A percentile compares a stretch with the other conserved stretches of the same genome.
Evolutionary conservation across 345 rosid genomes (phyloP).

Genomic region (Boechera retrofracta): DNA sequence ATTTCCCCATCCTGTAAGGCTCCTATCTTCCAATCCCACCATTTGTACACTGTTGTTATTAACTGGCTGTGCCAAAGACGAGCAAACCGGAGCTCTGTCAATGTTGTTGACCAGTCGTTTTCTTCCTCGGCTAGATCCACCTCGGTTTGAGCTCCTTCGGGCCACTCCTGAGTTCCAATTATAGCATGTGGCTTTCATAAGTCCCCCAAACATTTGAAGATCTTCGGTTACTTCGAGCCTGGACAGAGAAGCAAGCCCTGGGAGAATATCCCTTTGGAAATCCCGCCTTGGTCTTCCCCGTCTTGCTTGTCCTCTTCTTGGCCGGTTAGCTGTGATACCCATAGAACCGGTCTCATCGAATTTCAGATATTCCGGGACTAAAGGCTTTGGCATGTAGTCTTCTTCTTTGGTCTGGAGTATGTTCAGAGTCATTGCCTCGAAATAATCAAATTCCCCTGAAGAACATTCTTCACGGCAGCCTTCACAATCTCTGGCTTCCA

Average conservation of each 20-base stretch:
- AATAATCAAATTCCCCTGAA: slow-evolving; percentile 69
- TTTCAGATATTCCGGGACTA: slow-evolving; percentile 62
- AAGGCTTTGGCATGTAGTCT: slow-evolving; percentile 86
- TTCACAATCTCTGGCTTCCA: slow-evolving; percentile 43
- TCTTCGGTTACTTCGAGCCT: slow-evolving; percentile 93
- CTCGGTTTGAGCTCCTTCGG: slow-evolving; percentile 75
- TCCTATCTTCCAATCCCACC: slow-evolving; percentile 76
- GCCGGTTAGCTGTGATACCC: slow-evolving; percentile 47
- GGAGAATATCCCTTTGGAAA: slow-evolving; percentile 98
- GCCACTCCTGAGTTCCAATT: slow-evolving; percentile 69
- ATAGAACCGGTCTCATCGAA: slow-evolving; percentile 55
- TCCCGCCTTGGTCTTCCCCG: slow-evolving; percentile 97
- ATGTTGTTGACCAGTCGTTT: slow-evolving; percentile 51
- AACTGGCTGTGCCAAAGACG: slow-evolving; percentile 63
- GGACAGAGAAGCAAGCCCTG: slow-evolving; percentile 83
- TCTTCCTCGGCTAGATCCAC: slow-evolving; percentile 76
- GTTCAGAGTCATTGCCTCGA: slow-evolving; percentile 80
- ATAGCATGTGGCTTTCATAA: slow-evolving; percentile 82
- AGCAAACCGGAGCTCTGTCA: slow-evolving; percentile 50
- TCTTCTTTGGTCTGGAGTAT: slow-evolving; percentile 68
- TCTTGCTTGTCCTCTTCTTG: slow-evolving; percentile 79
- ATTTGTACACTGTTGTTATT: slow-evolving; percentile 50
- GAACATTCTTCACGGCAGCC: slow-evolving; percentile 48
- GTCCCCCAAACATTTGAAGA: slow-evolving; percentile 87
- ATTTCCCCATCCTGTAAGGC: slow-evolving; percentile 92